Evolutionary conservation across 345 rosid species (phyloP).

Genomic region (Eucalyptus rudis): DNA sequence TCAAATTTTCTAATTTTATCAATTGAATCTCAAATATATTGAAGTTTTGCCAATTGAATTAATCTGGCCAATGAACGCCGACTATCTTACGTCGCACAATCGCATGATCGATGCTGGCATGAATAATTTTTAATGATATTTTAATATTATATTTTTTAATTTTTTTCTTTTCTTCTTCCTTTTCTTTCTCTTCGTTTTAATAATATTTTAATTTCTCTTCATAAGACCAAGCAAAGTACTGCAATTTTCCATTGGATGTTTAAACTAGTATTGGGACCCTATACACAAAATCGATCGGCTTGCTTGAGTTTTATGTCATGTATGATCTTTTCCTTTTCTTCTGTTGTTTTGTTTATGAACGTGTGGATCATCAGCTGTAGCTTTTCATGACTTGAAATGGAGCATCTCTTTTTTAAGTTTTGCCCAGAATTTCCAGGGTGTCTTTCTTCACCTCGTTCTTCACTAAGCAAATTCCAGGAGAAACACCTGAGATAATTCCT

Average conservation of each 20-base stretch:
- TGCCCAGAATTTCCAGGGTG: neutral
- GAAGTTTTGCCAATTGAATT: too few relatives aligned
- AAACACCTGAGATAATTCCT: neutral
- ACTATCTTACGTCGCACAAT: too few relatives aligned
- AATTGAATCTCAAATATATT: neutral
- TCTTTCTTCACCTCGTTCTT: neutral
- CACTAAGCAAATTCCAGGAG: neutral
- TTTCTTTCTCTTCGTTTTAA: neutral
- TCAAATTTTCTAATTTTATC: too few relatives aligned
- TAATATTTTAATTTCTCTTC: neutral
- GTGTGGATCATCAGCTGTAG: neutral
- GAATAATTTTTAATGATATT: too few relatives aligned
- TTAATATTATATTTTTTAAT: too few relatives aligned
- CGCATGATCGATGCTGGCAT: rapidly evolving
- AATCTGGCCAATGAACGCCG: rapidly evolving
- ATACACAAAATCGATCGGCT: neutral
- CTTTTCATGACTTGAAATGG: neutral
- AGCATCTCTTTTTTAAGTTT: neutral
- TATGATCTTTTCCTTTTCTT: neutral
- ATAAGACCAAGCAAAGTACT: neutral
- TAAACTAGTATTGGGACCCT: neutral
- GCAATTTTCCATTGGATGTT: neutral
- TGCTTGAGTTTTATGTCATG: neutral
- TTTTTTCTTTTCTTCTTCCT: neutral
- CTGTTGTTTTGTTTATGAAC: neutral